Evolutionary conservation across 2,329 filamentous ascomycete species (phyloP).

Genomic region (Bipolaris cookei): DNA sequence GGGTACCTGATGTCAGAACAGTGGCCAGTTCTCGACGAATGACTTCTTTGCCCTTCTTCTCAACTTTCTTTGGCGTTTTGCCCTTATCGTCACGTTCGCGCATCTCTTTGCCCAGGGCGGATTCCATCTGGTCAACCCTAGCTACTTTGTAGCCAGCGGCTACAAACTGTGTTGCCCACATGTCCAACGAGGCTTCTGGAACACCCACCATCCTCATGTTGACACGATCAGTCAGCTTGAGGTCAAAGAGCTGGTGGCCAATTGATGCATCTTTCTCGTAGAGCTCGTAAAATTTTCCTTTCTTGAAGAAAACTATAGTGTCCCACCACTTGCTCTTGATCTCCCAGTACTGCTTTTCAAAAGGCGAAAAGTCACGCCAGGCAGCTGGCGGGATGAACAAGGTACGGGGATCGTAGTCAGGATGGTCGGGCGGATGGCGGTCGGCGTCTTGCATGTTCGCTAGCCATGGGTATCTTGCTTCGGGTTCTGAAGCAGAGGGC

Average conservation of each 20-base stretch:
- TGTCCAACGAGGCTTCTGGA: slow-evolving; percentile 90
- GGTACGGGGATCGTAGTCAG: slow-evolving; percentile 89
- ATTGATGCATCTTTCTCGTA: slow-evolving; percentile 98
- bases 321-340: slow-evolving; percentile 99
- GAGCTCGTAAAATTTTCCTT: slow-evolving; percentile 98
- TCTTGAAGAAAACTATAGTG: slow-evolving; percentile 99
- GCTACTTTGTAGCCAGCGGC: slow-evolving; percentile 98
- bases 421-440: slow-evolving; percentile 75
- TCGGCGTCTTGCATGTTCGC: slow-evolving; percentile 86
- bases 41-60: slow-evolving; percentile 77
- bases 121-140: slow-evolving; percentile 95
- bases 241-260: slow-evolving; percentile 93
- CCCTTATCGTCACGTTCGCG: slow-evolving; percentile 77
- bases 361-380: slow-evolving; percentile 84
- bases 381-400: slow-evolving; percentile 86
- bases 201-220: slow-evolving; percentile 99
- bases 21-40: slow-evolving; percentile 90
- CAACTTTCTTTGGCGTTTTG: slow-evolving; percentile 56
- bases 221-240: slow-evolving; percentile 96
- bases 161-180: slow-evolving; percentile 98
- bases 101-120: slow-evolving; percentile 96
- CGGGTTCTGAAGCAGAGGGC: slow-evolving; percentile 80
- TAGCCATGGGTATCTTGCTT: slow-evolving; percentile 88
- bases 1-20: slow-evolving; percentile 87
- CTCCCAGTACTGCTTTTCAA: slow-evolving; percentile 99